Conservation (phyloP, 108 stramenopile genomes). For the Cyclotella baltica region DNA sequence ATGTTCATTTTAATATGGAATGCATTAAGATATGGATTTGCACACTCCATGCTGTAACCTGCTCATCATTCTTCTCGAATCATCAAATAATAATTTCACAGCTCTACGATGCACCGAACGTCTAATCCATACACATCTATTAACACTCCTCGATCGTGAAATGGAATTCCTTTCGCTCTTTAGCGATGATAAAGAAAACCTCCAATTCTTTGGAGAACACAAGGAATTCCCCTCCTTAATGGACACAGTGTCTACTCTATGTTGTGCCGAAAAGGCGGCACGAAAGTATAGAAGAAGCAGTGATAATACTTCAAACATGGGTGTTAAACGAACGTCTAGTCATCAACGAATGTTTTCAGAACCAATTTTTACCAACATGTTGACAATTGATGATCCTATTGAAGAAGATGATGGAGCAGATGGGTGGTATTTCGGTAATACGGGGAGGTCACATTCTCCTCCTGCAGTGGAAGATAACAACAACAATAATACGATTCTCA, state of each 20-base stretch:
- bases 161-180: constrained; percentile 49
- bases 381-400: constrained; percentile 48
- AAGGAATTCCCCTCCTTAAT: constrained; percentile 37
- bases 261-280: constrained; percentile 30
- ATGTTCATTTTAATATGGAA: too few species aligned
- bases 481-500: neutral
- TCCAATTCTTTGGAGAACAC: constrained; percentile 45
- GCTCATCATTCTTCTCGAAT: neutral
- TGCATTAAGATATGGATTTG: too few species aligned
- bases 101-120: constrained; percentile 54
- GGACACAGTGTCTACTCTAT: constrained; percentile 33
- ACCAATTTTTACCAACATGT: neutral
- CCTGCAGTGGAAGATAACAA: neutral
- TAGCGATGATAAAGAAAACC: constrained; percentile 19
- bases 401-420: constrained; percentile 36
- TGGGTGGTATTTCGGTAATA: constrained; percentile 44
- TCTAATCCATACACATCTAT: constrained; percentile 56
- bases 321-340: neutral
- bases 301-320: constrained; percentile 3
- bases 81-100: neutral
- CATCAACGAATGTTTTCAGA: constrained; percentile 26
- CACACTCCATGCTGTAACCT: neutral
- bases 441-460: neutral
- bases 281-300: constrained; percentile 20
- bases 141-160: constrained; percentile 53